Evolutionary conservation across 495 filamentous ascomycete genomes (phyloP).

Genomic region (Friedmanniomyces simplex): DNA sequence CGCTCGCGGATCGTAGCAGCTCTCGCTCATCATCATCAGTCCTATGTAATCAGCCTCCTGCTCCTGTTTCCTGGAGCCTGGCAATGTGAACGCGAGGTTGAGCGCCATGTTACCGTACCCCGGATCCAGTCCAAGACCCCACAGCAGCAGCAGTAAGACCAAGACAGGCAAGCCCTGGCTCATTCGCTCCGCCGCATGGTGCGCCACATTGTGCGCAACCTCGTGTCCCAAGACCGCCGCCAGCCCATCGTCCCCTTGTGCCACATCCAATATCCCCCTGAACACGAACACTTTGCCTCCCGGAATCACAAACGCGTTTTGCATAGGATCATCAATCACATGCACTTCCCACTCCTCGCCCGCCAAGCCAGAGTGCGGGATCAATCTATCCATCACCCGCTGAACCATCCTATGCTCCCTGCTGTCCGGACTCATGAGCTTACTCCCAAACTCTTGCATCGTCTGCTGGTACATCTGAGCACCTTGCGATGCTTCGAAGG

Average conservation of each 20-base stretch:
- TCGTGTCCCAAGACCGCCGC: conserved; percentile 85
- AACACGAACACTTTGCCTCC: conserved; percentile 93
- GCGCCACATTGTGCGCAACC: conserved; percentile 84
- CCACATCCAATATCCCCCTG: conserved; percentile 64
- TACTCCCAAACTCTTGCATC: conserved; percentile 30
- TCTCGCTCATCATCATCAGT: conserved; percentile 58
- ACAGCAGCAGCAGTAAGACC: conserved; percentile 40
- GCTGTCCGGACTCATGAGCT: conserved; percentile 44
- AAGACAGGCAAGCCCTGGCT: conserved; percentile 46
- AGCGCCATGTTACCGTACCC: conserved; percentile 39
- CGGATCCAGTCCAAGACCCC: conserved; percentile 42
- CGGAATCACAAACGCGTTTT: conserved; percentile 85
- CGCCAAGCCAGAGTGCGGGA: conserved; percentile 55
- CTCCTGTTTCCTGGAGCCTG: conserved; percentile 62
- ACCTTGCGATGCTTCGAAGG: conserved; percentile 42
- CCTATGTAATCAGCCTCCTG: conserved; percentile 82
- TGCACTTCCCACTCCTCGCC: conserved; percentile 68
- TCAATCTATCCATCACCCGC: conserved; percentile 58
- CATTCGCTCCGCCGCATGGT: conserved; percentile 68
- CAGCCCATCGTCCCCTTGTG: conserved; percentile 59
- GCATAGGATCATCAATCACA: conserved; percentile 61
- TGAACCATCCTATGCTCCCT: conserved; percentile 46
- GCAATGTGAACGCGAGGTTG: conserved; percentile 54
- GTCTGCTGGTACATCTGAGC: conserved; percentile 28
- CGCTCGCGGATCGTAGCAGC: conserved; percentile 62